Conservation (phyloP, 495 filamentous ascomycete genomes). For the Aspergillus nanangensis region DNA sequence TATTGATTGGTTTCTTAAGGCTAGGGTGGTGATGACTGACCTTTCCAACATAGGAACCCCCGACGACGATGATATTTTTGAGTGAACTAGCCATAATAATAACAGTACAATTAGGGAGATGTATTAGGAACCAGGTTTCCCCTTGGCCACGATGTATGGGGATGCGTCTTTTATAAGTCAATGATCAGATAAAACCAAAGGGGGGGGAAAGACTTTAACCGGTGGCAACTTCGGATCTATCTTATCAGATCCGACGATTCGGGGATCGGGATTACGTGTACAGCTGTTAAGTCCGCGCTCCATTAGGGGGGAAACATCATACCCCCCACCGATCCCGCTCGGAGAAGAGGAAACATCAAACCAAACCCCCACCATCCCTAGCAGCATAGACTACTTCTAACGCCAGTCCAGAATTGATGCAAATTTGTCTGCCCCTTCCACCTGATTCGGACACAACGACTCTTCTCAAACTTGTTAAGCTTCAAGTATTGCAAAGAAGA, state of each 20-base stretch:
- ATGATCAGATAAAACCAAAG: background rate
- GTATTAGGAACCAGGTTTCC: background rate
- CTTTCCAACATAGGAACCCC: conserved; percentile 39
- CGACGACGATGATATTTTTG: conserved; percentile 38
- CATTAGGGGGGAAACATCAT: no score
- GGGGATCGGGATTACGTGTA: background rate
- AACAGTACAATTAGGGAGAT: background rate
- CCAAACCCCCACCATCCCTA: no score
- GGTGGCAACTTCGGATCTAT: background rate
- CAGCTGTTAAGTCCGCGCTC: no score
- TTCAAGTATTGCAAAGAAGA: no score
- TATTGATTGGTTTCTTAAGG: background rate
- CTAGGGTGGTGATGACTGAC: conserved; percentile 9
- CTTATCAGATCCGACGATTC: background rate
- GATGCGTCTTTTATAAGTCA: no score
- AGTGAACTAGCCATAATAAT: conserved; percentile 17
- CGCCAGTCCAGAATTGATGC: no score
- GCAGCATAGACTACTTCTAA: no score
- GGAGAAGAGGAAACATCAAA: no score
- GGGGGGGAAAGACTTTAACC: background rate
- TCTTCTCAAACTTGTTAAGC: no score
- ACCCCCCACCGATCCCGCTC: no score
- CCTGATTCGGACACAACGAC: no score
- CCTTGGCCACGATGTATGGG: background rate
- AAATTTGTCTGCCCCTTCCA: no score